Evolutionary conservation across 352 stramenopile species (phyloP), one percentile per base, ranked within the genome.

Genomic region (Globisporangium cylindrosporum): DNA sequence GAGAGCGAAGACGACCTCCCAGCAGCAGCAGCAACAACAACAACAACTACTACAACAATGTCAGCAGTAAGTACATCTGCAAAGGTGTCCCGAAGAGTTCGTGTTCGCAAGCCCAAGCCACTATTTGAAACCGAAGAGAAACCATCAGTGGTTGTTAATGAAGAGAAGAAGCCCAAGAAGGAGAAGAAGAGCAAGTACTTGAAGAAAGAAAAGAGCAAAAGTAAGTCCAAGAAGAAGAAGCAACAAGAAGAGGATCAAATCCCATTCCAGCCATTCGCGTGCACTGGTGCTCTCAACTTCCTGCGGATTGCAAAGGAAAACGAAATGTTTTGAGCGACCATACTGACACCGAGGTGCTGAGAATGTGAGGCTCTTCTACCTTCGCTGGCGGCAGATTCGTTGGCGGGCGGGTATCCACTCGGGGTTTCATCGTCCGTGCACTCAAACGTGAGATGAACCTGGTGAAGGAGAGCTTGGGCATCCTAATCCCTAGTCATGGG

Each of bases 271-370:
- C 83, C 84, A 7, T 92, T 86, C 70, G 86, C 86, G 0, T 90
- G 84, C 56, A 91, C 84, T 12, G 74, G 81, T 22, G 86, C 84
- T 3, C 69, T 94, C 54, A 69, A 71, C 12, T 55, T 90, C 32
- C 75, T 94, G 34, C 81, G 81, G 20, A 69, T 79, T 54, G 84
- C 84, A 7, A 94, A 94, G 67, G 84, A 91, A 57, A 89, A 90
- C 49, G 82, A 92, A 78, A 73, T 84, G 59, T 90, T 91, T 75
- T 90, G 73, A 88, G 49, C 24, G 12, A 43, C 12, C 36, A 43
- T 32, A 20, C 24, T 4, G 18, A 34, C 12, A 63, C 14, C 51
- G 20, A 55, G 25, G 6, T 9, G 14, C 14, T 59, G 29, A 32
- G 54, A 24, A 15, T 18, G 12, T 14, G 38, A 48, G 41, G 7